Base-by-base conservation (phyloP, 2,329 filamentous ascomycete species). In the Hypoxylon sp. region DNA sequence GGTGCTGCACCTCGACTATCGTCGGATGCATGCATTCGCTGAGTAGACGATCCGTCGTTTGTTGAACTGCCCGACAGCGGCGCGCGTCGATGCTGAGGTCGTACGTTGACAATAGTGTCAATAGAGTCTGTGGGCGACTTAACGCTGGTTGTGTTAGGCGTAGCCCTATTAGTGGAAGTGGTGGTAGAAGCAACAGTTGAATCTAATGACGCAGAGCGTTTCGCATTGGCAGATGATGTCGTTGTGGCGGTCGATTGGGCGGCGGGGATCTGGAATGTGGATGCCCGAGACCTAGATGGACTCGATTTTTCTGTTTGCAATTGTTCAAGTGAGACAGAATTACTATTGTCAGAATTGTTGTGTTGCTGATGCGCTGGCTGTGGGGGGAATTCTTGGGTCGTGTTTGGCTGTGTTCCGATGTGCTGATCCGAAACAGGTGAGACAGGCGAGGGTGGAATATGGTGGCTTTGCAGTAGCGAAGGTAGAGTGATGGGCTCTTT, bases 361-460 rank as follows among this genome's bases (percentile, higher is more conserved):
- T 54, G 46, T 60, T 64, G 58, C 44, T 67, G 62, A 70, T 73
- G 59, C 56, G 70, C 68, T 62, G 68, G 54, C 51, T 65, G 72
- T 68, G 75, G 71, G 73, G 72, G 58, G 59, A 65, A 52, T 60
- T 75, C 73, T 50, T 68, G 67, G 11, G 62, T 52, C 44, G 65
- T 67, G 66, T 70, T 70, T 76, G 72, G 71, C 24, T 72, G 70
- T 63, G 73, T 74, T 72, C 73, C 74, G 72, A 68, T 72, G 66
- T 68, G 74, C 59, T 71, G 75, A 73, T 77, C 74, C 71, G 67
- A 73, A 61, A 72, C 73, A 72, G 81, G 80, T 73, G 80, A 81
- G 68, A 81, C 77, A 68, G 82, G 80, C 65, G 82, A 81, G 17
- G 80, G 81, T 39, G 80, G 81, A 67, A 80, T 76, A 66, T 77